Evolutionary conservation across 2,329 filamentous ascomycete genomes (phyloP), one percentile per base, ranked within the genome.

Genomic region (Penicillium sp.): DNA sequence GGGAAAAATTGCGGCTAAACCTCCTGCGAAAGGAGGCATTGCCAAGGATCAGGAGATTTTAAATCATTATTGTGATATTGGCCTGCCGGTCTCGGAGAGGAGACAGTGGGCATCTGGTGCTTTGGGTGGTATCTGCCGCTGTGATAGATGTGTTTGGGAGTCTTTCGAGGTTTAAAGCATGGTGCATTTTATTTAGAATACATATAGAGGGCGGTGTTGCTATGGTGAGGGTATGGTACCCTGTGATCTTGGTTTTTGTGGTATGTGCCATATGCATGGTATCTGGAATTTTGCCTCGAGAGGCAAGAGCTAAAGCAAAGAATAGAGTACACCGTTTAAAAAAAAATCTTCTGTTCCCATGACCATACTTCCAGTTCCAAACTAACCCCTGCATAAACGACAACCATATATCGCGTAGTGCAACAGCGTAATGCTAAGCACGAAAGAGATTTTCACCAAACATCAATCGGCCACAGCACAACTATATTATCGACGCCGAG

Each of bases 51-150:
- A 96, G 55, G 93, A 99, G 76, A 85, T 97, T 37, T 72, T 96
- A 56, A 96, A 91, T 68, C 93, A 97, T 73, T 99, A 99, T 70
- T 97, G 92, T 69, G 94, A 97, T 74, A 81, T 96, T 46, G 80
- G 84, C 17, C 69, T 97, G 52, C 80, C 84, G 0, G 91, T 97
- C 2, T 83, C 86, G 60, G 84, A 94, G 67, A 83, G 94, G 51
- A 84, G 94, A 55, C 92, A 95, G 65, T 97, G 93, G 91, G 90
- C 92, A 4, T 78, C 80, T 40, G 94, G 93, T 4, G 92, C 91
- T 52, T 77, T 99, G 46, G 94, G 94, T 0, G 94, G 94, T 0
- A 85, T 84, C 72, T 99, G 94, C 75, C 86, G 90, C 80, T 99
- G 94, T 74, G 76, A 82, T 53, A 83, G 94, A 58, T 99, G 94